A percentile compares a stretch with the other conserved stretches of the same genome.
phyloP scores from a whole-genome alignment of 2,329 filamentous ascomycete species.

The Stachybotrys echinatus region DNA sequence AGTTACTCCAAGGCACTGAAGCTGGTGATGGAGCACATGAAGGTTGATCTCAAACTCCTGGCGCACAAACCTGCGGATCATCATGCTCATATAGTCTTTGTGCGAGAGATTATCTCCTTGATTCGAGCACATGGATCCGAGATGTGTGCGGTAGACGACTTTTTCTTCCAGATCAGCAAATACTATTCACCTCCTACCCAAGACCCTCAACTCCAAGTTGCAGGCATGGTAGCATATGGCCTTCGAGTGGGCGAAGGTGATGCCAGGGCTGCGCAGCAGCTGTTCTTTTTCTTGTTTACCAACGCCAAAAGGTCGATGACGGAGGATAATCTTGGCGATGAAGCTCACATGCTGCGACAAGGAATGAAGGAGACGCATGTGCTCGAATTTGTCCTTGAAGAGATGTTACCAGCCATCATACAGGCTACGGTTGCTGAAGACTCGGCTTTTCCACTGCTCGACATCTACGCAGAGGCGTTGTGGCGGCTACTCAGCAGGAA shows the following conservation, averaged over 20 bases:
- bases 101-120: conserved; percentile 45
- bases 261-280: conserved; percentile 35
- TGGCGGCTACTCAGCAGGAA: conserved; percentile 26
- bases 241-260: conserved; percentile 49
- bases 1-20: conserved; percentile 39
- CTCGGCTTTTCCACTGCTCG: conserved; percentile 41
- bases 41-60: conserved; percentile 38
- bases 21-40: conserved; percentile 49
- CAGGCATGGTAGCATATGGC: conserved; percentile 50
- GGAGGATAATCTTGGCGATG: conserved; percentile 40
- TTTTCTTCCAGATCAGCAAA: conserved; percentile 50
- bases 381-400: conserved; percentile 40
- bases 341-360: conserved; percentile 37
- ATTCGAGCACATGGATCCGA: conserved; percentile 50
- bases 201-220: conserved; percentile 52
- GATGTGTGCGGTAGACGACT: conserved; percentile 48
- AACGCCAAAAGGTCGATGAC: conserved; percentile 51
- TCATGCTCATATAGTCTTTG: conserved; percentile 42
- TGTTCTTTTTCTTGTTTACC: conserved; percentile 54
- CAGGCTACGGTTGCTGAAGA: conserved; percentile 26
- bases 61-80: conserved; percentile 34
- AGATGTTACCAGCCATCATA: conserved; percentile 51
- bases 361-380: conserved; percentile 43
- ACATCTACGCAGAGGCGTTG: conserved; percentile 43
- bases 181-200: conserved; percentile 51